Conservation (phyloP, 805 yeast species). For the Clavispora asparagi region DNA sequence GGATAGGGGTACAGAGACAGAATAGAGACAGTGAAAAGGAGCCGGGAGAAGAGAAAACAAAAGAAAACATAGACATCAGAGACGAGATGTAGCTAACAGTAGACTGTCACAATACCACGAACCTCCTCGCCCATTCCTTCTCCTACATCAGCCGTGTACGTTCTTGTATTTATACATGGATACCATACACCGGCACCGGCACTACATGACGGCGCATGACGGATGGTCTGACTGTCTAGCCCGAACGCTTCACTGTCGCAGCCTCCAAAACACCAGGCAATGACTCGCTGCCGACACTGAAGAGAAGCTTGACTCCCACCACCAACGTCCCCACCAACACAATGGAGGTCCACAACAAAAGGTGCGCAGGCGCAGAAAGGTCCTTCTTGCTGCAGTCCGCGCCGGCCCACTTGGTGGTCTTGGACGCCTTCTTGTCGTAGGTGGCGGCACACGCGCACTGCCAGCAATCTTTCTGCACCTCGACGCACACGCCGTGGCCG, state of each 20-base stretch:
- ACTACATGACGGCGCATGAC: not conserved
- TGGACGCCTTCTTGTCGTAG: slow-evolving; percentile 33
- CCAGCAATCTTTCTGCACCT: slow-evolving; percentile 38
- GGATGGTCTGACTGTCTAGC: slow-evolving; percentile 2
- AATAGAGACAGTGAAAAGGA: no score
- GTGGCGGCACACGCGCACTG: slow-evolving; percentile 47
- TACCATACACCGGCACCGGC: not conserved
- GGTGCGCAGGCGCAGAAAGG: slow-evolving; percentile 58
- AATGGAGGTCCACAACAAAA: slow-evolving; percentile 63
- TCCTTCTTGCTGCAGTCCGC: slow-evolving; percentile 63
- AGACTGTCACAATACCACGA: no score
- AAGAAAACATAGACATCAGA: not conserved
- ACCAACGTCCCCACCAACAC: slow-evolving; percentile 42
- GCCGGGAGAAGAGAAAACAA: no score
- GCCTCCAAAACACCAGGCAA: slow-evolving; percentile 67
- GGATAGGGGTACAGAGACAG: no score
- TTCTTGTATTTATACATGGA: not conserved
- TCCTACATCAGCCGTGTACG: not conserved
- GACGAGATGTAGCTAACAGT: no score
- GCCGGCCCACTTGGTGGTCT: slow-evolving; percentile 54
- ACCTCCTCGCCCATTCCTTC: no score
- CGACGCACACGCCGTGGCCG: slow-evolving; percentile 49
- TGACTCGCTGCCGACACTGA: slow-evolving; percentile 51
- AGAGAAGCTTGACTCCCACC: slow-evolving; percentile 50
- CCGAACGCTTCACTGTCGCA: slow-evolving; percentile 33